A percentile compares a stretch with the other conserved stretches of the same genome.
Evolutionary conservation across 1,284 basidiomycete species (phyloP).

Genomic region (Cronartium quercuum): DNA sequence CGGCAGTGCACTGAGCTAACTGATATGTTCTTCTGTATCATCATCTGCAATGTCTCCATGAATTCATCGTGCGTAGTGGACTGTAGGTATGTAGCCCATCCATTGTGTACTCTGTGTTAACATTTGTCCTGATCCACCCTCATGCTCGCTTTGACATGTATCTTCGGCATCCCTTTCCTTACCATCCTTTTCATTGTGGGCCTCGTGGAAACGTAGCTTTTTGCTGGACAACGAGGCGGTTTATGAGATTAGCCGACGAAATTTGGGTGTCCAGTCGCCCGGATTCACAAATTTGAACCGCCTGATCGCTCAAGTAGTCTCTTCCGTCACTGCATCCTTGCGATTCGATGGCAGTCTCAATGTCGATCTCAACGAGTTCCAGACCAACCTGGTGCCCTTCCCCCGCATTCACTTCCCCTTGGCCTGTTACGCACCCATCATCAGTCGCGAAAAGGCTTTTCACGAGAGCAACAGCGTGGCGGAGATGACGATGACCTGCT

Average conservation of each 20-base stretch:
- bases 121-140: no score
- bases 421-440: conserved; percentile 88
- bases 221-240: conserved; percentile 56
- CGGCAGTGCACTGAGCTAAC: no score
- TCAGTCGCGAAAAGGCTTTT: conserved; percentile 70
- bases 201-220: no score
- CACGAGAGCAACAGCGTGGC: conserved; percentile 97
- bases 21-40: no score
- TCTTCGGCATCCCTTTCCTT: no score
- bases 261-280: conserved; percentile 76
- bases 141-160: no score
- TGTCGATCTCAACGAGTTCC: conserved; percentile 97
- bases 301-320: conserved; percentile 88
- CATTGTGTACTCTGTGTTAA: no score
- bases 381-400: conserved; percentile 82
- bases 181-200: no score
- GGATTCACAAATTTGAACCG: conserved; percentile 94
- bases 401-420: conserved; percentile 96
- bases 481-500: conserved; percentile 98
- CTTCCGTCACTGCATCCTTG: conserved; percentile 94
- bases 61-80: no score
- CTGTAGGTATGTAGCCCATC: no score
- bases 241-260: conserved; percentile 98
- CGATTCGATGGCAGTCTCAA: conserved; percentile 97
- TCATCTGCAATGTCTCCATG: no score